These are phyloP conservation scores for Hylodesmum podocarpum DNA, from an alignment of 306 rosid species.

Conservation along the genomic window DNA sequence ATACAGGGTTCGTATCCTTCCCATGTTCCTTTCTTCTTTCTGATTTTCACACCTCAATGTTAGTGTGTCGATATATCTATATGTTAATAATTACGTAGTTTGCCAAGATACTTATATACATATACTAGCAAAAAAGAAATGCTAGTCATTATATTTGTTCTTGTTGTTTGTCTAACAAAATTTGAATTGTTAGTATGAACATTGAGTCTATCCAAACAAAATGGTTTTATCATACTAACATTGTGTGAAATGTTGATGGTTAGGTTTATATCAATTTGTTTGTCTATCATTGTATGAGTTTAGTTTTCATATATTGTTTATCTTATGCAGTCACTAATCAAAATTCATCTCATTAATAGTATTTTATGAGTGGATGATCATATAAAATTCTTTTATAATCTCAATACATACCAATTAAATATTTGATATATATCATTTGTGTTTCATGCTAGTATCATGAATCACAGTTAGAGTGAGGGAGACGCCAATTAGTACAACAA, in stretches of 20 bases:
- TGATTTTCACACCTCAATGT: neutral
- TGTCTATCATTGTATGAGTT: neutral
- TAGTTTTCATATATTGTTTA: too few species aligned
- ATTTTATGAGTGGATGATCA: too few species aligned
- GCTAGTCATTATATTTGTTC: neutral
- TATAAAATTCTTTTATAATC: too few species aligned
- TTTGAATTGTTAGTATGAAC: neutral
- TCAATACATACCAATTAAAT: too few species aligned
- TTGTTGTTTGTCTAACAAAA: neutral
- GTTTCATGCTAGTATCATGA: neutral
- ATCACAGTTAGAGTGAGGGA: neutral
- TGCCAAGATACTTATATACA: neutral
- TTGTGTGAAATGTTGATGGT: neutral
- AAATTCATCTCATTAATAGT: too few species aligned
- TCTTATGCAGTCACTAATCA: too few species aligned
- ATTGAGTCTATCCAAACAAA: neutral
- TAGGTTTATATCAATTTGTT: neutral
- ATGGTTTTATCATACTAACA: neutral
- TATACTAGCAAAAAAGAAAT: neutral
- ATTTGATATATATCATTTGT: neutral
- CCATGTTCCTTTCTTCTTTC: neutral
- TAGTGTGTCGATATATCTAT: neutral
- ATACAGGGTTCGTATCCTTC: constrained; percentile 53
- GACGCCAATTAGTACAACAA: neutral
- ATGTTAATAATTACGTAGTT: too few species aligned